phyloP scores from a whole-genome alignment of 1,139 yeast genomes.

The Kodamaea derodonti region DNA sequence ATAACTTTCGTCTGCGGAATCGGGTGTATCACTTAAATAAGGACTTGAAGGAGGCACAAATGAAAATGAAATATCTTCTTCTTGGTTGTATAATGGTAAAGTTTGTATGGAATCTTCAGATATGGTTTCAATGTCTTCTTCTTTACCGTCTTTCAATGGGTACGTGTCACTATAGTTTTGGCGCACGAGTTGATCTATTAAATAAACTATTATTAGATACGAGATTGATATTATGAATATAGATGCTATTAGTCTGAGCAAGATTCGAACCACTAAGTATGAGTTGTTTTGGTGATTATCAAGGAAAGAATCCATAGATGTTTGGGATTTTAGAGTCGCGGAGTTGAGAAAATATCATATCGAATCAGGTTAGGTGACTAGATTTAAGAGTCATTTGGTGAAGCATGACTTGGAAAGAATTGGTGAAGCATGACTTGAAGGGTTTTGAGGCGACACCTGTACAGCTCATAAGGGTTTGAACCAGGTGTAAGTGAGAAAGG shows the following conservation, averaged over 20 bases:
- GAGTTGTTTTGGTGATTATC: neutral
- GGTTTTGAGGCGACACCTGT: too few relatives aligned
- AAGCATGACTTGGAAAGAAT: too few relatives aligned
- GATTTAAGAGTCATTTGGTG: too few relatives aligned
- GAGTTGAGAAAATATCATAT: too few relatives aligned
- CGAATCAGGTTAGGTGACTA: too few relatives aligned
- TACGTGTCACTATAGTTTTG: constrained; percentile 1
- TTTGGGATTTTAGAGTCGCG: too few relatives aligned
- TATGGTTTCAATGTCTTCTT: neutral
- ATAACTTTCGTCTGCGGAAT: neutral
- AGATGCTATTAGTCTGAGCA: neutral
- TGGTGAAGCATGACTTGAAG: too few relatives aligned
- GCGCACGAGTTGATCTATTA: constrained; percentile 1
- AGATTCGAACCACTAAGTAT: constrained; percentile 1
- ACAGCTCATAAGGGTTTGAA: too few relatives aligned
- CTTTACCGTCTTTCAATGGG: neutral
- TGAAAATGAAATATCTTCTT: neutral
- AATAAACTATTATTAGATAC: constrained; percentile 1
- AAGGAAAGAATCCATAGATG: constrained; percentile 1
- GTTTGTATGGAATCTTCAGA: neutral
- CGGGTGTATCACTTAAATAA: neutral
- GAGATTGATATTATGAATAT: neutral
- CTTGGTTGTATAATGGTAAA: neutral
- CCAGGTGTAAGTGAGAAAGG: too few relatives aligned
- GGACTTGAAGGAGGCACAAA: neutral